A percentile compares a stretch with the other conserved stretches of the same genome.
Conservation (phyloP, 345 rosid genomes). For the Hypericum perforatum region DNA sequence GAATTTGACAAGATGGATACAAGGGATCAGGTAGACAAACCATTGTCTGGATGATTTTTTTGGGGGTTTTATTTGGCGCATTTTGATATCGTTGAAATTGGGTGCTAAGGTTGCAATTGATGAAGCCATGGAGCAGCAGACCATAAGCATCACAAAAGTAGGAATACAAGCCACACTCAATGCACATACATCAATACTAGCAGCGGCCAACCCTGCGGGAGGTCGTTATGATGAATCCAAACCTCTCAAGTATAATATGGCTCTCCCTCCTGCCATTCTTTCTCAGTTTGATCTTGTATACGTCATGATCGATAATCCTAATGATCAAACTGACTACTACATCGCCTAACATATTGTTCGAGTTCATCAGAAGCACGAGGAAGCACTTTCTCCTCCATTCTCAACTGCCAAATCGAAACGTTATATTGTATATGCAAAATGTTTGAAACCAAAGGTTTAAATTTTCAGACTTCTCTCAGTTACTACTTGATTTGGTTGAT, state of each 20-base stretch:
- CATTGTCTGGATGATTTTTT: neutral
- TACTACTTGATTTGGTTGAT: too few relatives aligned
- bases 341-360: constrained; percentile 90
- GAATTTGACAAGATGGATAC: constrained; percentile 98
- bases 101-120: constrained; percentile 85
- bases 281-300: constrained; percentile 95
- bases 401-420: constrained; percentile 83
- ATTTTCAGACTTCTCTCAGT: neutral
- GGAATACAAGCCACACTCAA: constrained; percentile 96
- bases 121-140: constrained; percentile 99
- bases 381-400: constrained; percentile 78
- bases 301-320: constrained; percentile 92
- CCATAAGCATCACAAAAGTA: constrained; percentile 97
- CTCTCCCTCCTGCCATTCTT: constrained; percentile 93
- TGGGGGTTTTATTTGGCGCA: neutral
- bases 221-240: constrained; percentile 93
- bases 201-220: constrained; percentile 92
- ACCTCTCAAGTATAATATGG: constrained; percentile 94
- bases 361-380: constrained; percentile 90
- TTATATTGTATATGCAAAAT: constrained; percentile 82
- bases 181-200: constrained; percentile 92
- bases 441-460: constrained; percentile 78
- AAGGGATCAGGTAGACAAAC: constrained; percentile 68
- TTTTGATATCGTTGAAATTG: constrained; percentile 10
- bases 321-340: constrained; percentile 82